Base-by-base conservation (phyloP, 371 early-diverging fungal species). In the Saksenaea vasiformis region DNA sequence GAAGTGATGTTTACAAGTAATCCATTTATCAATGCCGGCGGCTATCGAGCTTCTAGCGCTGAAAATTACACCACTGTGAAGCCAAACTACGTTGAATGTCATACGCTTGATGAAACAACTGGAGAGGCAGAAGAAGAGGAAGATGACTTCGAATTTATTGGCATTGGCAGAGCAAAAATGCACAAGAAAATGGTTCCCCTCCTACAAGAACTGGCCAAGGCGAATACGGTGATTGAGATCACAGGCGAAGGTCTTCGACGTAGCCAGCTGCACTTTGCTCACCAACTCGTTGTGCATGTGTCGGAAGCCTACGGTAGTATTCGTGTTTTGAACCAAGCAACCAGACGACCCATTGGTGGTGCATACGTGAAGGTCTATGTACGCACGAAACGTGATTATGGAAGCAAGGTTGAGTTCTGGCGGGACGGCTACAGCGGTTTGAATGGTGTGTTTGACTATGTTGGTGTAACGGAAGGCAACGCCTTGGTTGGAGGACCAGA, bases 391-490 rank as follows among this genome's bases (percentile, higher is more conserved):
- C 15, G 51, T 3, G 22, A 43, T n/a, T 31, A 53, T 19, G 27
- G 70, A 68, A 1, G 34, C 5, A n/a, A 37, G 27, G 71, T 67
- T 5, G 41, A 71, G 9, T 87, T 86, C 62, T 87, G 86, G 86
- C 85, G 85, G 58, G 88, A 87, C 57, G 88, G 87, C 5, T 85
- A 87, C 58, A 87, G 87, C 19, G 84, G 82, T 24, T 56, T 87
- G 31, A 79, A 83, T 39, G 88, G 88, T 35, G 76, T 80, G 22
- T 87, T 87, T 65, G 84, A 85, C 27, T 87, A 87, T 58, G 74
- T 84, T 31, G 70, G 71, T 13, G 82, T 85, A 8, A 85, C 85
- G 0, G 70, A 78, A 47, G 80, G 78, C 27, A 78, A 78, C 35
- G 58, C 62, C 15, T 37, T 73, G n/a, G 56, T 69, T 36, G 73